Conservation (phyloP, 148 eudicot genomes). For the Amaranthus cruentus region DNA sequence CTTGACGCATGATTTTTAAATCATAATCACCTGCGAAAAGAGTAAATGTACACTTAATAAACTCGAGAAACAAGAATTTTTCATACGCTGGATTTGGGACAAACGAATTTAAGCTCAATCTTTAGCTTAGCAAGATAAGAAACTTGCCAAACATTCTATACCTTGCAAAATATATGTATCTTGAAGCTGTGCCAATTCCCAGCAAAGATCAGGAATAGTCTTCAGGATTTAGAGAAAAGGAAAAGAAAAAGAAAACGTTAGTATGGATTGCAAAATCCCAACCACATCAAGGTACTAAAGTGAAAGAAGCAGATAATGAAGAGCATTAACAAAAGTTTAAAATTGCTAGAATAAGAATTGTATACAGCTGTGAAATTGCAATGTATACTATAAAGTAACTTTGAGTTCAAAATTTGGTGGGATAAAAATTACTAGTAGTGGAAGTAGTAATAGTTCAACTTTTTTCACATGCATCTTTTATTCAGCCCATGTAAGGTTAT, state of each 20-base stretch:
- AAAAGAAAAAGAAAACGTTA: conserved; percentile 15
- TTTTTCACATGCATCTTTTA: too few relatives aligned
- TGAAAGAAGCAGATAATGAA: background rate
- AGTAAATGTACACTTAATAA: conserved; percentile 5
- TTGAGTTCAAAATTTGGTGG: background rate
- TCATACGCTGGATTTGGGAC: background rate
- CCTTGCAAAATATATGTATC: conserved; percentile 98
- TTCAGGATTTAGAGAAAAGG: conserved; percentile 26
- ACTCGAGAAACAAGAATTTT: background rate
- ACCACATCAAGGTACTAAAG: background rate
- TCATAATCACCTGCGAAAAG: conserved; percentile 81
- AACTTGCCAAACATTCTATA: conserved; percentile 18
- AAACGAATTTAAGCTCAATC: background rate
- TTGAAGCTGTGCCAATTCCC: conserved; percentile 99
- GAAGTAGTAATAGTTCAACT: too few relatives aligned
- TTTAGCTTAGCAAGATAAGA: background rate
- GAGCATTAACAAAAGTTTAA: background rate
- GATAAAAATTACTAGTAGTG: background rate
- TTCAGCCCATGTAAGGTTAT: background rate
- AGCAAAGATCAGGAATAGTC: conserved; percentile 96
- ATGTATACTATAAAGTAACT: background rate
- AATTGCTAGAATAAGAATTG: background rate
- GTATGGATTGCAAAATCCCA: background rate
- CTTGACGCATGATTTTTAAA: conserved; percentile 98
- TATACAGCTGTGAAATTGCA: background rate